Evolutionary conservation across 2,329 filamentous ascomycete genomes (phyloP), one percentile per base, ranked within the genome.

Genomic region (Ophiostoma montium): DNA sequence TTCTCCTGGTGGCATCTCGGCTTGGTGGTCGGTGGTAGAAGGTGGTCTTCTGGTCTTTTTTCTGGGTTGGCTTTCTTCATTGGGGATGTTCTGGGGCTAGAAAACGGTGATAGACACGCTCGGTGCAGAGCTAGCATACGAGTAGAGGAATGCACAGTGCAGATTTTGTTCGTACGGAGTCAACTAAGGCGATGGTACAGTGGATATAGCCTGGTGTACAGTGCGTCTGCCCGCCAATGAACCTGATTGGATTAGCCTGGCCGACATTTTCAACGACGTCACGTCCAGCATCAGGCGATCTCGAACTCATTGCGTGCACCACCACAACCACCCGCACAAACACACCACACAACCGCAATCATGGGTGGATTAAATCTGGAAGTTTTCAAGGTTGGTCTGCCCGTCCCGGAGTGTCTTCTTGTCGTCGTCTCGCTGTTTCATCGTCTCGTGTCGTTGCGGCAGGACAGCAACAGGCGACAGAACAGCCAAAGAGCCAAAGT

Each of bases 301-400:
- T 23, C 19, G 39, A 42, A 18, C 18, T 39, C 18, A 5, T 23
- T 12, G 19, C 42, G 10, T n/a, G 12, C 27, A 44, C 27, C 30
- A 33, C 30, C 6, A 32, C 16, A 6, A 41, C 7, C 15, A 19
- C 13, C 19, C 19, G 9, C 10, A n/a, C 4, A n/a, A 41, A 21
- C 18, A n/a, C 39, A 42, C 39, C 30, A n/a, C n/a, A n/a, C n/a
- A 19, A 42, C 15, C 23, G 48, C 48, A 60, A 67, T 59, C 62
- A 80, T 95, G 80, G 86, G 78, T 47, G 87, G 89, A 48, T 77
- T 89, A 27, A 95, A 95, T 65, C 77, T 96, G 52, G 90, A 96
- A 71, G 80, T 95, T 56, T 89, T 94, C 76, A 96, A 95, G 71
- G 90, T 92, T 69, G 50, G 65, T 50, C 39, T 41, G 7, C 7